Evolutionary conservation across 2,329 filamentous ascomycete genomes (phyloP).

Genomic region (Epichloe coenophiala): DNA sequence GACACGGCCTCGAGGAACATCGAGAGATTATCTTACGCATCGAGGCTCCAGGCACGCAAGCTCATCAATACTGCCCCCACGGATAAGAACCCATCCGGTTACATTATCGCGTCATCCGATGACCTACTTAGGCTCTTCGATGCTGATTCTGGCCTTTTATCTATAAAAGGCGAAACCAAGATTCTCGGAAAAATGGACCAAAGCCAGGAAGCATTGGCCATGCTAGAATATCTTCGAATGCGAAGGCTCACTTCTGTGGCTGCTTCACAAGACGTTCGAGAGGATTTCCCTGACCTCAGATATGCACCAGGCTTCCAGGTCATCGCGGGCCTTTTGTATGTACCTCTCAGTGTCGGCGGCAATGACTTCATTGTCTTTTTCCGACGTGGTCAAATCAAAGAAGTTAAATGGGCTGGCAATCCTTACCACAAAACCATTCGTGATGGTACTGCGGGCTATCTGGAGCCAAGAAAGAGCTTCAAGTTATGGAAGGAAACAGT

Average conservation of each 20-base stretch:
- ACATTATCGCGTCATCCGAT: slow-evolving; percentile 81
- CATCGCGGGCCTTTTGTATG: slow-evolving; percentile 67
- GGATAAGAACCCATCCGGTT: slow-evolving; percentile 70
- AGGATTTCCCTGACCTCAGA: slow-evolving; percentile 69
- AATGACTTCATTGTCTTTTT: slow-evolving; percentile 86
- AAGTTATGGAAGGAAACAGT: slow-evolving; percentile 71
- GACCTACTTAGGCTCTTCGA: slow-evolving; percentile 74
- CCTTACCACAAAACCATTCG: slow-evolving; percentile 68
- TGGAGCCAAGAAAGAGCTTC: slow-evolving; percentile 71
- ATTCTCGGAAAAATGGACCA: slow-evolving; percentile 63
- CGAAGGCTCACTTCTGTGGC: slow-evolving; percentile 61
- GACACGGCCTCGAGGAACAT: slow-evolving; percentile 81
- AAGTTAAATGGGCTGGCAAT: slow-evolving; percentile 78
- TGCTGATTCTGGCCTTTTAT: slow-evolving; percentile 75
- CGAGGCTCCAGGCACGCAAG: slow-evolving; percentile 71
- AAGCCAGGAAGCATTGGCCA: slow-evolving; percentile 68
- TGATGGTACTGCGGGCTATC: slow-evolving; percentile 56
- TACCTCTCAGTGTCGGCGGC: slow-evolving; percentile 64
- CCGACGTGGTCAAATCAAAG: slow-evolving; percentile 58
- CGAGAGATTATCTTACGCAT: slow-evolving; percentile 75
- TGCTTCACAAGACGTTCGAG: slow-evolving; percentile 59
- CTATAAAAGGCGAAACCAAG: slow-evolving; percentile 80
- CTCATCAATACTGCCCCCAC: slow-evolving; percentile 77
- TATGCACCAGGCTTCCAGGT: slow-evolving; percentile 69
- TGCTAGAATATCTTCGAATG: slow-evolving; percentile 75